These are phyloP conservation scores for Rachicladosporium sp. DNA, from an alignment of 2,329 filamentous ascomycete genomes.

Conservation along the genomic window DNA sequence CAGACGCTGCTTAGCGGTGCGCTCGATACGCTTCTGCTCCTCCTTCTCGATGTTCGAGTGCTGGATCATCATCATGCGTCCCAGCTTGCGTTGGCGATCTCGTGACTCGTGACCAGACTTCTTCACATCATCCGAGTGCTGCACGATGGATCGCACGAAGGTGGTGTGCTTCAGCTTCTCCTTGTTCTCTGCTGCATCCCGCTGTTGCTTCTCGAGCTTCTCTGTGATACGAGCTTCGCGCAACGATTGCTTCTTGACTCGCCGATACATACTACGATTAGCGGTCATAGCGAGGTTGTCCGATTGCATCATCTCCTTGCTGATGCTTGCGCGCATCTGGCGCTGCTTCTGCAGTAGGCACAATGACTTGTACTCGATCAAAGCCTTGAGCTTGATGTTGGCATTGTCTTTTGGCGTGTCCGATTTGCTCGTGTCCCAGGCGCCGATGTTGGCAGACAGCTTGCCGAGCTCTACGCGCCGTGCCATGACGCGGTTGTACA, in stretches of 20 bases:
- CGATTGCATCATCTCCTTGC: conserved; percentile 84
- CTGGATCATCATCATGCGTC: conserved; percentile 75
- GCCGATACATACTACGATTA: conserved; percentile 78
- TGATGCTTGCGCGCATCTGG: conserved; percentile 71
- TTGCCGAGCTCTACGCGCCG: conserved; percentile 75
- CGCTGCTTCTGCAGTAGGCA: conserved; percentile 81
- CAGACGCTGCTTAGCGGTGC: conserved; percentile 97
- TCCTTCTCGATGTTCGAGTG: conserved; percentile 98
- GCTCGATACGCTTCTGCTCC: conserved; percentile 95
- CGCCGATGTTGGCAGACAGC: conserved; percentile 71
- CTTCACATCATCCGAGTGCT: conserved; percentile 67
- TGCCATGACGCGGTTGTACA: conserved; percentile 82
- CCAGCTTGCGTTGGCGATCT: conserved; percentile 70
- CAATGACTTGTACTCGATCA: conserved; percentile 92
- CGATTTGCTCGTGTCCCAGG: conserved; percentile 65
- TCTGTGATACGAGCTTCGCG: conserved; percentile 94
- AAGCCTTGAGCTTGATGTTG: conserved; percentile 70
- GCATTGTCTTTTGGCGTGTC: conserved; percentile 64
- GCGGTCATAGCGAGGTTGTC: conserved; percentile 96
- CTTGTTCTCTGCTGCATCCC: conserved; percentile 85
- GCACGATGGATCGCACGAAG: conserved; percentile 76
- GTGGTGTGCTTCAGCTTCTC: conserved; percentile 97
- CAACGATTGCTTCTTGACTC: conserved; percentile 94
- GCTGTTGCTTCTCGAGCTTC: conserved; percentile 97
- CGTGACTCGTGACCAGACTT: conserved; percentile 55